Evolutionary conservation across 2,329 filamentous ascomycete species (phyloP).

Genomic region (Colletotrichum sp.): DNA sequence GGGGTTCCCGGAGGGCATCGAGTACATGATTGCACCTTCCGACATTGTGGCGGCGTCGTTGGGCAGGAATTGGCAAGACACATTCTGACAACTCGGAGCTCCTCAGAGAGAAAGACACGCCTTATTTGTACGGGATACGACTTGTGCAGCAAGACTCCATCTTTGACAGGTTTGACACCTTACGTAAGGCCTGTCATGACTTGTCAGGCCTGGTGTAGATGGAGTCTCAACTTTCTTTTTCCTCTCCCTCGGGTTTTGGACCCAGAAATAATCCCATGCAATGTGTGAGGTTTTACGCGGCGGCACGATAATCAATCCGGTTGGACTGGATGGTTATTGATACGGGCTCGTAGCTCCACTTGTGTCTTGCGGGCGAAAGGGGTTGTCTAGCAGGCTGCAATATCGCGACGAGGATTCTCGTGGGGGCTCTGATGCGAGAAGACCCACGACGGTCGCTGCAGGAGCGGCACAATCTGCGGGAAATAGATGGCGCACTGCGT

Average conservation of each 20-base stretch:
- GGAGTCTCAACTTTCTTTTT: neutral
- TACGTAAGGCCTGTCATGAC: neutral
- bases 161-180: neutral
- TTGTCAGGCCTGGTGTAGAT: neutral
- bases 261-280: neutral
- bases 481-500: neutral
- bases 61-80: neutral
- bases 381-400: neutral
- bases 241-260: neutral
- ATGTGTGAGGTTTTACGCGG: neutral
- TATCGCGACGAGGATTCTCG: neutral
- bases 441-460: neutral
- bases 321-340: neutral
- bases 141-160: neutral
- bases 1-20: neutral
- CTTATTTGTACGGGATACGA: neutral
- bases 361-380: neutral
- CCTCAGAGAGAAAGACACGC: neutral
- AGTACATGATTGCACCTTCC: neutral
- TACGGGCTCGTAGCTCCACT: neutral
- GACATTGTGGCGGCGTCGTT: neutral
- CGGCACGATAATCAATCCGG: neutral
- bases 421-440: neutral
- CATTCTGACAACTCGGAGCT: rapidly evolving
- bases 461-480: neutral